Evolutionary conservation across 345 rosid species (phyloP).

Genomic region (Sisymbrium irio): DNA sequence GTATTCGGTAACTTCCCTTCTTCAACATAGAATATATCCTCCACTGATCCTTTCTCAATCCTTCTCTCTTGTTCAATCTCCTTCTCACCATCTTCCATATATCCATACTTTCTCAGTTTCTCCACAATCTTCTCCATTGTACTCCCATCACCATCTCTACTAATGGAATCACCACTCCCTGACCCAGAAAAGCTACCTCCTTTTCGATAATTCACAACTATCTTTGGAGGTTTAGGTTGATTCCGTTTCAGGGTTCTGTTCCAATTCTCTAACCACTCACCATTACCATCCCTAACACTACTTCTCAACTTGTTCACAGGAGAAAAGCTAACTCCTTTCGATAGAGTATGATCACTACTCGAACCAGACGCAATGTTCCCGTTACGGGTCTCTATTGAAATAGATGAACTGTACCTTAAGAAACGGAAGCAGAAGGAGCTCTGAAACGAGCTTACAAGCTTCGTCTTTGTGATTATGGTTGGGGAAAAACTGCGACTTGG

Average conservation of each 20-base stretch:
- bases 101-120: conserved; percentile 77
- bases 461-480: conserved; percentile 25
- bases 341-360: conserved; percentile 23
- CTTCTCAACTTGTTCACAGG: conserved; percentile 10
- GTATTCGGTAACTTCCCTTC: conserved; percentile 69
- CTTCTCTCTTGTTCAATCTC: conserved; percentile 43
- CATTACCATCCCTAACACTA: conserved; percentile 21
- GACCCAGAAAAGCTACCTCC: conserved; percentile 34
- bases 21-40: conserved; percentile 48
- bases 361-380: conserved; percentile 22
- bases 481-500: conserved; percentile 62
- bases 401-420: conserved; percentile 45
- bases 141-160: conserved; percentile 33
- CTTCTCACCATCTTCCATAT: conserved; percentile 41
- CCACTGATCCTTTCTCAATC: conserved; percentile 69
- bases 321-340: conserved; percentile 30
- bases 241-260: conserved; percentile 44
- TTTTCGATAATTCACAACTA: conserved; percentile 53
- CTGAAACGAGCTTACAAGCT: conserved; percentile 19
- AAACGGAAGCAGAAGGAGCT: conserved; percentile 47
- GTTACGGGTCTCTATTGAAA: conserved; percentile 29
- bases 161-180: conserved; percentile 30
- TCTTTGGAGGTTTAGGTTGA: conserved; percentile 51
- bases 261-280: conserved; percentile 54
- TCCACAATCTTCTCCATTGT: conserved; percentile 87